Evolutionary conservation across 352 stramenopile genomes (phyloP), one percentile per base, ranked within the genome.

Genomic region (Globisporangium spinosum): DNA sequence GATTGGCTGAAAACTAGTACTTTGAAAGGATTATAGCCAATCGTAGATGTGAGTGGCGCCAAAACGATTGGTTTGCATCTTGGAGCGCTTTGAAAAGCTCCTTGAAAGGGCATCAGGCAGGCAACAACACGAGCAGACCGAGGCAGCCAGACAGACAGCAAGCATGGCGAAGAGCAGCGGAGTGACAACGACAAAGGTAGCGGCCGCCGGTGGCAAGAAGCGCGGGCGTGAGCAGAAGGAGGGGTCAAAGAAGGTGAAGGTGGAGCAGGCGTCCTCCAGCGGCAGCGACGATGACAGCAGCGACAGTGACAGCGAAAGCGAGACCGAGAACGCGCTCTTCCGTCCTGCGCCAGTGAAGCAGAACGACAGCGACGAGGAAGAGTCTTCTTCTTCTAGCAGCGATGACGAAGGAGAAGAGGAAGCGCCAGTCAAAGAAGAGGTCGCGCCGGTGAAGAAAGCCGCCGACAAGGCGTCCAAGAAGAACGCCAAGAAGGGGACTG

Each of bases 291-390:
- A 55, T 34, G 74, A 69, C 15, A 71, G 54, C 59, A 71, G 49
- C 59, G 62, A 73, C 6, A 64, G 56, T 20, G 74, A 71, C 23
- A 79, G 68, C 57, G 80, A 87, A 1, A 74, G 69, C 25, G 83
- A 93, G 67, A 86, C 83, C 8, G 83, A 93, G 70, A 89, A 82
- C 58, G 74, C 83, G n/a, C 77, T 93, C 58, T 94, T 94, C 71
- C 85, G 85, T 43, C 83, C 82, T 7, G 79, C 75, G 3, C 72
- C 76, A 27, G 73, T 69, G 29, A 67, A 60, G 12, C 62, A 79
- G 20, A 47, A 40, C 4, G 69, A 77, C 22, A 64, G 65, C 6
- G 77, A 83, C 8, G 69, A 73, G 0, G 66, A 78, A 5, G 68
- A 72, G 12, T 57, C 74, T 45, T 62, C 63, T 6, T 66, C 64